Evolutionary conservation across 1,284 basidiomycete species (phyloP).

Genomic region (Irpex sp.): DNA sequence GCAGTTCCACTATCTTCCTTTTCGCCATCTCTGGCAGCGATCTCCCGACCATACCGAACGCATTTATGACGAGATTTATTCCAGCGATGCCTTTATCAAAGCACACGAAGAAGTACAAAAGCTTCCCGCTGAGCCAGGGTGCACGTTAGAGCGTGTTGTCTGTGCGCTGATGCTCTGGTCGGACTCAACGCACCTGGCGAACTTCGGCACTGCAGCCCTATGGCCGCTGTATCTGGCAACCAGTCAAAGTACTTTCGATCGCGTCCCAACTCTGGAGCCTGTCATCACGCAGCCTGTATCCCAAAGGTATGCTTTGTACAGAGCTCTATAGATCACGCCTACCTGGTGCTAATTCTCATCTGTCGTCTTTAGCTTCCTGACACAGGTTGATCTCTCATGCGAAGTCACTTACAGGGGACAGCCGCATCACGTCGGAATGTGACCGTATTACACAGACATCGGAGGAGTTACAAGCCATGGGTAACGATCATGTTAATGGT

Average conservation of each 20-base stretch:
- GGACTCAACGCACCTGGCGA: slow-evolving; percentile 32
- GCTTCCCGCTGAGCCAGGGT: not conserved
- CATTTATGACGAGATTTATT: no score
- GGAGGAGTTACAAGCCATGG: slow-evolving; percentile 78
- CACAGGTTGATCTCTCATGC: slow-evolving; percentile 42
- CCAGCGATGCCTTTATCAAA: slow-evolving; percentile 1
- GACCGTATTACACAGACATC: slow-evolving; percentile 71
- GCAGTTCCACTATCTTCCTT: no score
- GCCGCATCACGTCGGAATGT: slow-evolving; percentile 54
- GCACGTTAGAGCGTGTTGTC: not conserved
- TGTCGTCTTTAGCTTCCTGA: no score
- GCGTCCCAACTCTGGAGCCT: no score
- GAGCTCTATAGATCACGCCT: no score
- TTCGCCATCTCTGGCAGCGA: not conserved
- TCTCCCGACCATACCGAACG: not conserved
- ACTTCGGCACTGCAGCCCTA: slow-evolving; percentile 29
- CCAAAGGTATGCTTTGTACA: no score
- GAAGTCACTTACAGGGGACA: slow-evolving; percentile 45
- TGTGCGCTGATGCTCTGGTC: slow-evolving; percentile 31
- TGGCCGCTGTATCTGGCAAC: slow-evolving; percentile 39
- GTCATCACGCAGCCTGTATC: no score
- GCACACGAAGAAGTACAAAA: not conserved
- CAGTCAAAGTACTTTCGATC: slow-evolving; percentile 31
- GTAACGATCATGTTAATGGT: slow-evolving; percentile 56
- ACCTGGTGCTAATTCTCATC: no score